phyloP scores from a whole-genome alignment of 139 green algal genomes.

The Asterochloris sp. region DNA sequence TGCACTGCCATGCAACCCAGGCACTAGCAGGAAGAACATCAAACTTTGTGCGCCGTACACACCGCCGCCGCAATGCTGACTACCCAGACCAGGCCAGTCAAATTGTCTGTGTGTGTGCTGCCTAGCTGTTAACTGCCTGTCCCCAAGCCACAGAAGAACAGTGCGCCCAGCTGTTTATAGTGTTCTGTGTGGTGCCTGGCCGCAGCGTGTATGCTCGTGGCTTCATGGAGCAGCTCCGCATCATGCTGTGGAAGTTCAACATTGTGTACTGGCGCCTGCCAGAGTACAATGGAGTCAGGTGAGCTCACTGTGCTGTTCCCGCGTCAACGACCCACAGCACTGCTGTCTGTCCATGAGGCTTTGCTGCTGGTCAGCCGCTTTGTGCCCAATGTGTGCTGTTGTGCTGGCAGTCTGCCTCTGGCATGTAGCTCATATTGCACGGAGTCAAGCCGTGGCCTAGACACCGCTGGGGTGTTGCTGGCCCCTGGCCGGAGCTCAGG shows the following conservation, averaged over 20 bases:
- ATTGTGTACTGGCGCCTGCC: constrained; percentile 23
- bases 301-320: no score
- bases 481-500: no score
- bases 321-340: not conserved
- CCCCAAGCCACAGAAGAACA: constrained; percentile 3
- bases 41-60: not conserved
- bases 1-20: no score
- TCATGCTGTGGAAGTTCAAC: constrained; percentile 26
- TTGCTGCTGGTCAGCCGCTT: no score
- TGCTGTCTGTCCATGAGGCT: not conserved
- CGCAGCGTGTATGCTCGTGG: constrained; percentile 7
- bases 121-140: not conserved
- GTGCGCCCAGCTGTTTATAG: not conserved
- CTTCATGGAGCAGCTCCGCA: constrained; percentile 20
- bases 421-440: no score
- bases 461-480: no score
- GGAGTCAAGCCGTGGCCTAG: no score
- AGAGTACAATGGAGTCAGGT: constrained; percentile 19
- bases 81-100: no score
- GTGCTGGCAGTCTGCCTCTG: no score
- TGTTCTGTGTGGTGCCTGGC: not conserved
- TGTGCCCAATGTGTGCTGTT: no score
- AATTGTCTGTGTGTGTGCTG: no score
- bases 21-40: not conserved
- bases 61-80: not conserved